These are phyloP conservation scores for Blastobotrys muscicola DNA, from an alignment of 805 yeast genomes.

Conservation along the genomic window DNA sequence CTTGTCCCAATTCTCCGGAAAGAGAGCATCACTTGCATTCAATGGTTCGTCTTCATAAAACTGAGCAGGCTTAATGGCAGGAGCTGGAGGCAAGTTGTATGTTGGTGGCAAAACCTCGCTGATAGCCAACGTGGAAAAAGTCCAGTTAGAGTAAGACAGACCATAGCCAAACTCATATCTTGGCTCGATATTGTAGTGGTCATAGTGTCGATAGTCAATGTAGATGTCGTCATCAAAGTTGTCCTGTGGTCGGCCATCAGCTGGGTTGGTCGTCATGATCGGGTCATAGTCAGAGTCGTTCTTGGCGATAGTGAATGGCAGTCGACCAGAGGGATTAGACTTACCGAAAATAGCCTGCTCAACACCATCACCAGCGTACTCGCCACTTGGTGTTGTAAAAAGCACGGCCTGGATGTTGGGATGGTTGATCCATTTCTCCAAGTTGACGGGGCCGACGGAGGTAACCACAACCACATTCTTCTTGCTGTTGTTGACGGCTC, in stretches of 20 bases:
- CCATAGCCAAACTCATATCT: constrained; percentile 58
- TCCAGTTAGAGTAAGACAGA: constrained; percentile 41
- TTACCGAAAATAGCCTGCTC: constrained; percentile 51
- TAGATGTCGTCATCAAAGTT: constrained; percentile 35
- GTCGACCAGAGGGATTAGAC: constrained; percentile 51
- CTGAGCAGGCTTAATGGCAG: constrained; percentile 30
- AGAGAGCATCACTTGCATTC: constrained; percentile 26
- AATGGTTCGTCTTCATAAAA: constrained; percentile 30
- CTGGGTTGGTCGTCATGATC: constrained; percentile 25
- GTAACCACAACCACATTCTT: constrained; percentile 53
- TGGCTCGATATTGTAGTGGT: constrained; percentile 45
- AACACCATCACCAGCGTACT: constrained; percentile 48
- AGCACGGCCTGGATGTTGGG: constrained; percentile 51
- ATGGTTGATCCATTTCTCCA: constrained; percentile 47
- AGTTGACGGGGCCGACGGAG: constrained; percentile 50
- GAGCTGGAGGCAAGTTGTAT: constrained; percentile 36
- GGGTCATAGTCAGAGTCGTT: constrained; percentile 40
- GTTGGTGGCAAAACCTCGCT: constrained; percentile 38
- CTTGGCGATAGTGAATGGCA: constrained; percentile 56
- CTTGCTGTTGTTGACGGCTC: constrained; percentile 39
- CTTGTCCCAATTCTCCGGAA: constrained; percentile 43
- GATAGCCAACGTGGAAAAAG: constrained; percentile 32
- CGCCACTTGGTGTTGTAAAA: constrained; percentile 49
- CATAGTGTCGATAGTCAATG: constrained; percentile 50
- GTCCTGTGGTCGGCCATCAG: constrained; percentile 31